phyloP scores from a whole-genome alignment of 805 yeast species.

The Crinitomyces ghanaensis region DNA sequence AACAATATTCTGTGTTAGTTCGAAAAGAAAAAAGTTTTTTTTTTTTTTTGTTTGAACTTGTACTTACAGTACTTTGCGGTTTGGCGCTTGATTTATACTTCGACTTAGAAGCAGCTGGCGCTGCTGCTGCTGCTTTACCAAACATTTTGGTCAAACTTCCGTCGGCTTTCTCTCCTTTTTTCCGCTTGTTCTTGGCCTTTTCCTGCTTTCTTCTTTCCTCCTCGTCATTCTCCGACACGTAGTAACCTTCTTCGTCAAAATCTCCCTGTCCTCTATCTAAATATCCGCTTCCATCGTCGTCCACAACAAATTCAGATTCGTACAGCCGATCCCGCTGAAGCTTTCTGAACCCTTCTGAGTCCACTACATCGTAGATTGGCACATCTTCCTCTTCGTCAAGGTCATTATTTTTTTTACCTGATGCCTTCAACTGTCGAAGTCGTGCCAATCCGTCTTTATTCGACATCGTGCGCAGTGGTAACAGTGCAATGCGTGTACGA shows the following conservation, averaged over 20 bases:
- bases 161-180: slow-evolving; percentile 16
- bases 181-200: slow-evolving; percentile 18
- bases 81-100: slow-evolving; percentile 18
- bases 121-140: too few relatives aligned
- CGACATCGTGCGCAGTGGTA: slow-evolving; percentile 2
- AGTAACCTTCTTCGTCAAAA: slow-evolving; percentile 54
- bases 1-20: too few relatives aligned
- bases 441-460: slow-evolving; percentile 4
- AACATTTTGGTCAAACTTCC: too few relatives aligned
- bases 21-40: too few relatives aligned
- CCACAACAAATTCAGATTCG: slow-evolving; percentile 88
- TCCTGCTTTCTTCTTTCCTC: slow-evolving; percentile 19
- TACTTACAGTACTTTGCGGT: too few relatives aligned
- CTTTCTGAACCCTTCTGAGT: slow-evolving; percentile 64
- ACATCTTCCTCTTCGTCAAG: slow-evolving; percentile 37
- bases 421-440: slow-evolving; percentile 6
- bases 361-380: slow-evolving; percentile 77
- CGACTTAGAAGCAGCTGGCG: slow-evolving; percentile 19
- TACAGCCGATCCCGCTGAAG: slow-evolving; percentile 70
- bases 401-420: slow-evolving; percentile 21
- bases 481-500: not conserved
- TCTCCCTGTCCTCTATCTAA: slow-evolving; percentile 90
- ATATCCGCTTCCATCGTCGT: slow-evolving; percentile 88
- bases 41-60: too few relatives aligned
- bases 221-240: slow-evolving; percentile 18